phyloP scores from a whole-genome alignment of 441 rosid species.

The Brassica balearica region DNA sequence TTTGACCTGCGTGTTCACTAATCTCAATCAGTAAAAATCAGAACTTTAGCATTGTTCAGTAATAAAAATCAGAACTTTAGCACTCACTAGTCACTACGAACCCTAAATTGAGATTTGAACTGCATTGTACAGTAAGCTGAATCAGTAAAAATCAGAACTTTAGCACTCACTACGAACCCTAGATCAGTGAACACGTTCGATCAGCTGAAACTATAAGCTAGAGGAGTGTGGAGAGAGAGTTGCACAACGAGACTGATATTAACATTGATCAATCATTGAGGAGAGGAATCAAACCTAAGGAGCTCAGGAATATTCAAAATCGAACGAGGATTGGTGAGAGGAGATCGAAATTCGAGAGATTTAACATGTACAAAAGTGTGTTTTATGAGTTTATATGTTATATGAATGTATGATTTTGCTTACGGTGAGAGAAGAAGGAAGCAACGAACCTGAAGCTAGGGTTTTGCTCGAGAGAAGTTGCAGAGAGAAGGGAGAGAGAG shows the following conservation, averaged over 20 bases:
- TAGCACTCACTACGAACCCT: not conserved
- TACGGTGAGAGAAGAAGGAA: conserved; percentile 13
- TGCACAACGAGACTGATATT: not conserved
- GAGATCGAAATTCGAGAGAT: conserved; percentile 28
- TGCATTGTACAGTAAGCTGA: too few relatives aligned
- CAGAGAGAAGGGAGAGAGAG: conserved; percentile 18
- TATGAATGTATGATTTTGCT: not conserved
- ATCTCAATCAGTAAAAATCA: too few relatives aligned
- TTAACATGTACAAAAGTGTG: not conserved
- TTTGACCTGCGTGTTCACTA: too few relatives aligned
- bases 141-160: not conserved
- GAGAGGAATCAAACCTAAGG: conserved; percentile 15
- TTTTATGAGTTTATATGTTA: too few relatives aligned
- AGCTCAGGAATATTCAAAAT: not conserved
- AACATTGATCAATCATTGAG: conserved; percentile 10
- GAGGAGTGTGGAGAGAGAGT: conserved; percentile 4
- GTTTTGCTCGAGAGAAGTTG: conserved; percentile 39
- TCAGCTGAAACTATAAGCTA: not conserved
- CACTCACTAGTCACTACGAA: too few relatives aligned
- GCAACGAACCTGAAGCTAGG: conserved; percentile 38
- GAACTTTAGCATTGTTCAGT: too few relatives aligned
- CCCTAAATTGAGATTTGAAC: too few relatives aligned
- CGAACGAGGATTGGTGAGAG: conserved; percentile 17
- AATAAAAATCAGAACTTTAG: too few relatives aligned
- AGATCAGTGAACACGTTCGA: conserved; percentile 13